Evolutionary conservation across 164 flowering plant genomes (phyloP).

Genomic region (Taxillus chinensis): DNA sequence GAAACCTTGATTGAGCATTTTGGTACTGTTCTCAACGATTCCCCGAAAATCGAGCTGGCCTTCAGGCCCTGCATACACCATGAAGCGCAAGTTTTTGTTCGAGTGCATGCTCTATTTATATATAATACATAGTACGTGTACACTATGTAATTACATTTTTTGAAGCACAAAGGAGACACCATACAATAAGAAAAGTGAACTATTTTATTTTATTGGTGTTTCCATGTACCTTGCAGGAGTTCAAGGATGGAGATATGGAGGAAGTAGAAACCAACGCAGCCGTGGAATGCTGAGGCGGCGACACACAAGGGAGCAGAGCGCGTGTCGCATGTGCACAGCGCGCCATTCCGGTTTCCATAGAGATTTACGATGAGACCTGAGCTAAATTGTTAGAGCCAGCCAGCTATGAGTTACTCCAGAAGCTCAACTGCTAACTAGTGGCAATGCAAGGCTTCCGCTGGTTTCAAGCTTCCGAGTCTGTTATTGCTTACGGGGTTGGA

Average conservation of each 20-base stretch:
- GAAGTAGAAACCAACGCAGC: constrained; percentile 33
- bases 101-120: neutral
- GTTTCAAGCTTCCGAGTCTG: neutral
- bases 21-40: constrained; percentile 40
- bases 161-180: neutral
- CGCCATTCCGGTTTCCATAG: constrained; percentile 71
- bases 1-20: constrained; percentile 41
- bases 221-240: constrained; percentile 29
- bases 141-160: neutral
- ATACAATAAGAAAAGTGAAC: too few species aligned
- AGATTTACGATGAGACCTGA: neutral
- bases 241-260: constrained; percentile 40
- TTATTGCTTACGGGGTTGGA: neutral
- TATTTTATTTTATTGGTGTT: too few species aligned
- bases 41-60: constrained; percentile 69
- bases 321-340: constrained; percentile 62
- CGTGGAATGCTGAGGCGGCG: constrained; percentile 46
- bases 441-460: neutral
- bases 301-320: constrained; percentile 38
- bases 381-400: too few species aligned
- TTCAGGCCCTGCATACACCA: constrained; percentile 40
- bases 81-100: neutral
- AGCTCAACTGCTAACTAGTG: neutral
- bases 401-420: too few species aligned
- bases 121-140: neutral